These are phyloP conservation scores for Hamigera avellanea DNA, from an alignment of 495 filamentous ascomycete species.

Conservation along the genomic window DNA sequence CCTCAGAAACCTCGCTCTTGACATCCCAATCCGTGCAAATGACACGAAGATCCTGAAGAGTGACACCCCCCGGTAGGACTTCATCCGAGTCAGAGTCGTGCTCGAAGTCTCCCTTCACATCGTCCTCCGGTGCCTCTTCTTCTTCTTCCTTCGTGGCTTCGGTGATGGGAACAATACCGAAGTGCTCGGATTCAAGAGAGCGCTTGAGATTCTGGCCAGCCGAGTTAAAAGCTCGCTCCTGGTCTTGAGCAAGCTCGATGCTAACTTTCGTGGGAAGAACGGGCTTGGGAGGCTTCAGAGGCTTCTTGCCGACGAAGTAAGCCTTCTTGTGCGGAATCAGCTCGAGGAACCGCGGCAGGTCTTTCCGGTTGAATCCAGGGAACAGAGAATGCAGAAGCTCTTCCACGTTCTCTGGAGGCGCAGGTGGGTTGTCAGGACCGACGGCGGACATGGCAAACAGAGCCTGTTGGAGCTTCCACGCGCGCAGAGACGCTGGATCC, in stretches of 20 bases:
- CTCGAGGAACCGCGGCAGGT: slow-evolving; percentile 55
- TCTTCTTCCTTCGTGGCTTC: slow-evolving; percentile 41
- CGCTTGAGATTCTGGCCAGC: slow-evolving; percentile 44
- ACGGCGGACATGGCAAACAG: slow-evolving; percentile 38
- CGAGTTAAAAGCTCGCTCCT: slow-evolving; percentile 68
- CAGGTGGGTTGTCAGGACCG: slow-evolving; percentile 34
- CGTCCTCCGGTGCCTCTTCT: slow-evolving; percentile 45
- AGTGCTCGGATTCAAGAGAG: slow-evolving; percentile 41
- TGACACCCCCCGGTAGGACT: slow-evolving; percentile 46
- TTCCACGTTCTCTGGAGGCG: slow-evolving; percentile 50
- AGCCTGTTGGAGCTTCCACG: slow-evolving; percentile 39
- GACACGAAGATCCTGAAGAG: slow-evolving; percentile 61
- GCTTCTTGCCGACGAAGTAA: slow-evolving; percentile 55
- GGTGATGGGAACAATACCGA: slow-evolving; percentile 44
- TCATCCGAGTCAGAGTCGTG: slow-evolving; percentile 43
- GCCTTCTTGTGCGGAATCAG: slow-evolving; percentile 66
- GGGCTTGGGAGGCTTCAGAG: slow-evolving; percentile 63
- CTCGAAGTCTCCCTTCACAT: slow-evolving; percentile 47
- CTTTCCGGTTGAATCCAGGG: slow-evolving; percentile 56
- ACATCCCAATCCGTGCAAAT: slow-evolving; percentile 77
- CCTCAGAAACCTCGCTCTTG: slow-evolving; percentile 29
- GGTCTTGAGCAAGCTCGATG: slow-evolving; percentile 70
- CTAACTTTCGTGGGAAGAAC: slow-evolving; percentile 77
- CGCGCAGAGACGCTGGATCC: slow-evolving; percentile 31
- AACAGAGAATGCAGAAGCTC: slow-evolving; percentile 59